Evolutionary conservation across 2,329 filamentous ascomycete genomes (phyloP).

Genomic region (Zymoseptoria tritici): DNA sequence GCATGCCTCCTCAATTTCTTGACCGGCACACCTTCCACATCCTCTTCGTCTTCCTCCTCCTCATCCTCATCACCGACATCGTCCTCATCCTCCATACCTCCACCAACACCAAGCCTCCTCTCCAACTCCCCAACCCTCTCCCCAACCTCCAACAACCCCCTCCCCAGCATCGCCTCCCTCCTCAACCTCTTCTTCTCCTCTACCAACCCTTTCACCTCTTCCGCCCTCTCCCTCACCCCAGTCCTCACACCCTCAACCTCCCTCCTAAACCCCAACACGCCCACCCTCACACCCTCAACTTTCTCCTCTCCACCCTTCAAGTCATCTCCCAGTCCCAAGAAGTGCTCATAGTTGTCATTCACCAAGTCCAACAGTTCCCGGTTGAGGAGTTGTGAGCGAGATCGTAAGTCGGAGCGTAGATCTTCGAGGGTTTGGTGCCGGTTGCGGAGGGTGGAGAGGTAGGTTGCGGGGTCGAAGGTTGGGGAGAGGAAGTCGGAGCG

Average conservation of each 20-base stretch:
- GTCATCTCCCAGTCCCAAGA: constrained; percentile 73
- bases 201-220: constrained; percentile 56
- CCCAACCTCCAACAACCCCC: constrained; percentile 58
- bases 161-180: constrained; percentile 55
- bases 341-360: constrained; percentile 90
- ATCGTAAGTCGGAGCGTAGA: constrained; percentile 74
- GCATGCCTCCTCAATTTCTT: constrained; percentile 49
- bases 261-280: constrained; percentile 74
- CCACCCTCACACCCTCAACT: constrained; percentile 82
- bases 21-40: constrained; percentile 27
- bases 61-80: constrained; percentile 24
- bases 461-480: constrained; percentile 70
- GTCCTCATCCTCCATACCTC: constrained; percentile 15
- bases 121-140: constrained; percentile 58
- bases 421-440: constrained; percentile 96
- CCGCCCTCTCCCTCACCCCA: constrained; percentile 55
- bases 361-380: constrained; percentile 89
- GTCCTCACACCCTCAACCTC: constrained; percentile 69
- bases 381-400: constrained; percentile 70
- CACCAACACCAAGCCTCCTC: constrained; percentile 50
- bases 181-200: constrained; percentile 60
- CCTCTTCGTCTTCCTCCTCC: constrained; percentile 30
- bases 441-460: constrained; percentile 74
- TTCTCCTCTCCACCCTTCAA: constrained; percentile 83
- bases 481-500: constrained; percentile 73